Evolutionary conservation across 2,329 filamentous ascomycete species (phyloP).

Genomic region (Arthroderma sp.): DNA sequence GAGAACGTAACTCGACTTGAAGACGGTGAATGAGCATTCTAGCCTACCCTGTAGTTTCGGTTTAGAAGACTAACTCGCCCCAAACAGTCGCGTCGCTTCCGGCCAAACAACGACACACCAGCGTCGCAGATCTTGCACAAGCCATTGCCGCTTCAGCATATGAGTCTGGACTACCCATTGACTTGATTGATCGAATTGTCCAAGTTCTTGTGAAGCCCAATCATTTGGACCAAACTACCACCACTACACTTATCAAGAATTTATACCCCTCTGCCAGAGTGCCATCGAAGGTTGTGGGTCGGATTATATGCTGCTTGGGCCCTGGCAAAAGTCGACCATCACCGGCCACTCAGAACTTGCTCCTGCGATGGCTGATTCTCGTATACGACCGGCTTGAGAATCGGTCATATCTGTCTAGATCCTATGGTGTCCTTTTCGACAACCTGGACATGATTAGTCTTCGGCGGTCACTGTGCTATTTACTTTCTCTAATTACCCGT

Average conservation of each 20-base stretch:
- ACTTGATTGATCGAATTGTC: conserved; percentile 50
- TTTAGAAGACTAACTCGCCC: background rate
- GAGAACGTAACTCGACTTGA: conserved; percentile 11
- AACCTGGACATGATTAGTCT: conserved; percentile 68
- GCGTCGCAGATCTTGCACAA: conserved; percentile 52
- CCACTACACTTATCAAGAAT: conserved; percentile 55
- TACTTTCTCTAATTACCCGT: conserved; percentile 65
- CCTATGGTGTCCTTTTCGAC: conserved; percentile 68
- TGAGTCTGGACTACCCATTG: conserved; percentile 51
- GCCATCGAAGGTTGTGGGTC: conserved; percentile 47
- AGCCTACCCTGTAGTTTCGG: background rate
- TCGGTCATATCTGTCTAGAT: conserved; percentile 48
- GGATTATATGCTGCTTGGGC: conserved; percentile 59
- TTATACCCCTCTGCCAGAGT: conserved; percentile 61
- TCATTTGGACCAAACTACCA: conserved; percentile 62
- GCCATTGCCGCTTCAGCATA: conserved; percentile 50
- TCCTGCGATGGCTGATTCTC: conserved; percentile 68
- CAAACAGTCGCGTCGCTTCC: conserved; percentile 32
- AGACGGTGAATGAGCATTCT: conserved; percentile 7
- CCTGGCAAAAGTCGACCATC: conserved; percentile 65
- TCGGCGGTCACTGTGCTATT: conserved; percentile 57
- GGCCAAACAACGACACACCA: conserved; percentile 51
- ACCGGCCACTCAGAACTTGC: conserved; percentile 52
- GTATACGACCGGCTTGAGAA: conserved; percentile 59
- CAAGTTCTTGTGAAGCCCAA: conserved; percentile 53